These are phyloP conservation scores for Eruca vesicaria DNA, from an alignment of 441 rosid genomes.

Conservation along the genomic window DNA sequence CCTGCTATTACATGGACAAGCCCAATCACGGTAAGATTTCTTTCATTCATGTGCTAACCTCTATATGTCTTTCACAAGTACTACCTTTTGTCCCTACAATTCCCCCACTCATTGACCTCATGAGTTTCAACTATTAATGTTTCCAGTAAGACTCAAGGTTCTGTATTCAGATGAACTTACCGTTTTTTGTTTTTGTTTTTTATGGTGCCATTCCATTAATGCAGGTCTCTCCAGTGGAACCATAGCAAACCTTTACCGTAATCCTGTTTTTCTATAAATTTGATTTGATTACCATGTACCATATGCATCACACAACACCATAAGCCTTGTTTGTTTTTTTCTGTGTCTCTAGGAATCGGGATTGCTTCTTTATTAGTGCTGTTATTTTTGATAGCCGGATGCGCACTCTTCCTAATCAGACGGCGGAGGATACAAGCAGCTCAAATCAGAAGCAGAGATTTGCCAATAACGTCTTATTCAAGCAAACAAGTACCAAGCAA, in stretches of 20 bases:
- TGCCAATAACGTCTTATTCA: slow-evolving; percentile 36
- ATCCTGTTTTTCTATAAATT: neutral
- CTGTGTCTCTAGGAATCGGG: slow-evolving; percentile 36
- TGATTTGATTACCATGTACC: neutral
- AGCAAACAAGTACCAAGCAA: slow-evolving; percentile 37
- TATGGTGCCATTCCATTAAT: neutral
- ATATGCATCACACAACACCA: neutral
- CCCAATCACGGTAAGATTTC: neutral
- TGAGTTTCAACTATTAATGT: neutral
- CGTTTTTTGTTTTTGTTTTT: neutral
- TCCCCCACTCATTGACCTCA: neutral
- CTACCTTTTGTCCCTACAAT: neutral
- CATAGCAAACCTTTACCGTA: neutral
- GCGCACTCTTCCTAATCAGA: neutral
- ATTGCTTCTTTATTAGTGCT: slow-evolving; percentile 35
- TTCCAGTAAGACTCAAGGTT: neutral
- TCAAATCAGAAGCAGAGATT: slow-evolving; percentile 37
- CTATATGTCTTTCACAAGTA: neutral
- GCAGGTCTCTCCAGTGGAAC: neutral
- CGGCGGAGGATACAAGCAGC: slow-evolving; percentile 36
- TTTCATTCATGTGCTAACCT: neutral
- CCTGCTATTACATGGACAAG: neutral
- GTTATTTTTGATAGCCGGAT: slow-evolving; percentile 26
- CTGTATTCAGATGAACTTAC: neutral
- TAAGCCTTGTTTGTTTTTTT: neutral